Evolutionary conservation across 208 protist genomes (phyloP).

Genomic region (Crithidia expoeki): DNA sequence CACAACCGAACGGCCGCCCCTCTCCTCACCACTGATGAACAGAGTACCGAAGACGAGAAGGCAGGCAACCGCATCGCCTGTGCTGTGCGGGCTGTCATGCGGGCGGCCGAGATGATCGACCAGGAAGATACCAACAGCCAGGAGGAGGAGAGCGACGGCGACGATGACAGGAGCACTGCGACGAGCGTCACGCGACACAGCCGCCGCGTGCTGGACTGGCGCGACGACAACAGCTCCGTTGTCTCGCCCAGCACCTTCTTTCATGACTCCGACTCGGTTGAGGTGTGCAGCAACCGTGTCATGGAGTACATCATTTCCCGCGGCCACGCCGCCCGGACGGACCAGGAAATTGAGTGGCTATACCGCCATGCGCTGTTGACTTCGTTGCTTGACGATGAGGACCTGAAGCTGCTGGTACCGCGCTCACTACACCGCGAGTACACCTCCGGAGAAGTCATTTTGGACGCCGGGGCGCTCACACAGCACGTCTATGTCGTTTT

Average conservation of each 20-base stretch:
- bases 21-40: too few species aligned
- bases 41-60: conserved; percentile 20
- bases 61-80: conserved; percentile 28
- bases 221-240: conserved; percentile 53
- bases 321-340: conserved; percentile 45
- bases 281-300: conserved; percentile 52
- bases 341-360: conserved; percentile 61
- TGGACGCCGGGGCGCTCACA: conserved; percentile 31
- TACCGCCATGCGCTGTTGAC: conserved; percentile 61
- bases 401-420: conserved; percentile 44
- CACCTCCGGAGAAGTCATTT: conserved; percentile 56
- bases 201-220: conserved; percentile 37
- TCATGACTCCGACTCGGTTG: conserved; percentile 23
- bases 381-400: conserved; percentile 47
- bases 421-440: conserved; percentile 76
- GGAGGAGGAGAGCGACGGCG: conserved; percentile 12
- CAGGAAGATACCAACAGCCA: conserved; percentile 23
- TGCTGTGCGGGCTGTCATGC: conserved; percentile 24
- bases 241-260: conserved; percentile 52
- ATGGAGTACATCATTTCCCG: conserved; percentile 56
- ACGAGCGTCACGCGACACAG: conserved; percentile 29
- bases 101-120: conserved; percentile 33
- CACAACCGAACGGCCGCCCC: not conserved
- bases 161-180: conserved; percentile 21
- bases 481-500: conserved; percentile 69